phyloP scores from a whole-genome alignment of 2,329 filamentous ascomycete species.

The Phialophora verrucosa region DNA sequence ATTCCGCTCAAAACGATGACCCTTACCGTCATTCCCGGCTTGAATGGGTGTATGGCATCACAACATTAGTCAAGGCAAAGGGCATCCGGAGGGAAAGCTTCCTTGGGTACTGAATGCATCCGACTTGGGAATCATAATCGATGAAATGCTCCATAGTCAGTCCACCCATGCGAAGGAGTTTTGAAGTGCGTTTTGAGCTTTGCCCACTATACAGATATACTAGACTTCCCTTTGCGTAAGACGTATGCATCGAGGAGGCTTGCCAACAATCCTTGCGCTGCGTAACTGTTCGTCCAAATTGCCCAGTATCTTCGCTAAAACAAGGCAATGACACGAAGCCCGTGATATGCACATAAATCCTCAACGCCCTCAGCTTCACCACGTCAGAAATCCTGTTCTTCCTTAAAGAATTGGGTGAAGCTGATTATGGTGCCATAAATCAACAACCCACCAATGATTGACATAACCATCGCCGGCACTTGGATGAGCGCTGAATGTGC shows the following conservation, averaged over 20 bases:
- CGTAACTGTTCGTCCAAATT: constrained; percentile 22
- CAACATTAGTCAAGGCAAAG: background rate
- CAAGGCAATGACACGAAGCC: constrained; percentile 18
- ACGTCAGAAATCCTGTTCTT: constrained; percentile 88
- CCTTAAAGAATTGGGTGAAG: constrained; percentile 97
- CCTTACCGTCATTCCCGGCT: background rate
- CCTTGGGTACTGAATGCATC: background rate
- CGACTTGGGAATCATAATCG: background rate
- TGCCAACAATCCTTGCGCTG: constrained; percentile 1
- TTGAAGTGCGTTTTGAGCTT: background rate
- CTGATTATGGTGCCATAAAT: constrained; percentile 99
- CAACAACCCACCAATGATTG: constrained; percentile 84
- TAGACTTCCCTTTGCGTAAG: background rate
- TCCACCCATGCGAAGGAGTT: background rate
- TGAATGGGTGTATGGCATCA: background rate
- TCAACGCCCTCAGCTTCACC: constrained; percentile 4
- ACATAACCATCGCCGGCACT: constrained; percentile 90
- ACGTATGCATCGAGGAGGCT: background rate
- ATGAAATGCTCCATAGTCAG: background rate
- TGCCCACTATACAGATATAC: background rate
- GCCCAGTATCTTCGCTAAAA: constrained; percentile 11
- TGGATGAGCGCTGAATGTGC: constrained; percentile 85
- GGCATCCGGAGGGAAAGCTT: background rate
- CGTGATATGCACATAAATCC: constrained; percentile 22
- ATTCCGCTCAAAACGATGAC: background rate